phyloP scores from a whole-genome alignment of 306 rosid genomes.

The Rosa persica region DNA sequence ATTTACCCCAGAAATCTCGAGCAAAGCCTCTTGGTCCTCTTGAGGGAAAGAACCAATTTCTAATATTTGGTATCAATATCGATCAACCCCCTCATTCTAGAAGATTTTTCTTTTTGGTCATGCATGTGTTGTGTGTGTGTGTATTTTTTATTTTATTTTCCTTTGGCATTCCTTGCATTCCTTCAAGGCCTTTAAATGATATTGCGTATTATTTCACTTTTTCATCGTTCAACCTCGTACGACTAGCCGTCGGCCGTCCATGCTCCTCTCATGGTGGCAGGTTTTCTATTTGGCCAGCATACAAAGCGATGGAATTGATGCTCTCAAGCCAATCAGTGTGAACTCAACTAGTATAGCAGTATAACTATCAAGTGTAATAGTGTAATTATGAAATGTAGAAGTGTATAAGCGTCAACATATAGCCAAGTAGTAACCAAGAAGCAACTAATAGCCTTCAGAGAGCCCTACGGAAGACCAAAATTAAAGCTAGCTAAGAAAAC shows the following conservation, averaged over 20 bases:
- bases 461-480: too few relatives aligned
- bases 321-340: neutral
- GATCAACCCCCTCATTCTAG: neutral
- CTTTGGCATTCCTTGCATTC: neutral
- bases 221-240: neutral
- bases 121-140: neutral
- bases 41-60: too few relatives aligned
- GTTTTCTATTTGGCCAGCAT: neutral
- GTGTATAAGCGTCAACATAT: neutral
- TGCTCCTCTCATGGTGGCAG: neutral
- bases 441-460: neutral
- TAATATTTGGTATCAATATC: neutral
- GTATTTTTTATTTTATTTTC: too few relatives aligned
- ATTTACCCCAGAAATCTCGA: neutral
- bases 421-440: too few relatives aligned
- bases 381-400: too few relatives aligned
- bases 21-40: too few relatives aligned
- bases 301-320: neutral
- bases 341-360: too few relatives aligned
- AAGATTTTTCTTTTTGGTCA: neutral
- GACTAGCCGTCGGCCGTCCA: neutral
- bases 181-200: neutral
- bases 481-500: neutral
- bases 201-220: too few relatives aligned
- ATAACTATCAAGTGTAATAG: neutral